Conservation (phyloP, 768 basidiomycete genomes). For the Tricholoma terreum region DNA sequence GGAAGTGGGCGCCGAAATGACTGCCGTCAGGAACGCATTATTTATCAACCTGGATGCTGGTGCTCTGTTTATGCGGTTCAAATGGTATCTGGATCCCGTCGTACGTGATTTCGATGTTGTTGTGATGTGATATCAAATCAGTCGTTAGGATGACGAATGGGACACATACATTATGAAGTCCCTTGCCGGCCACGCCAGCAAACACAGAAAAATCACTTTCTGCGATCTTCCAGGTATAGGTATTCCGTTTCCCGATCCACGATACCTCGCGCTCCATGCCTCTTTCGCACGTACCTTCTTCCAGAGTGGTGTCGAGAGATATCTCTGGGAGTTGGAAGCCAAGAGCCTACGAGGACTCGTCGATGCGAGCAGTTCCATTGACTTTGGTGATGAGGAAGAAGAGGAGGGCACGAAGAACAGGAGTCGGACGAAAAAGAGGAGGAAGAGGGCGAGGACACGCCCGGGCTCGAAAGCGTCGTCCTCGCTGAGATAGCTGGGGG, state of each 20-base stretch:
- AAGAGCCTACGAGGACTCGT: too few relatives aligned
- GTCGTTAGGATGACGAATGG: not conserved
- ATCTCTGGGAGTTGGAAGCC: too few relatives aligned
- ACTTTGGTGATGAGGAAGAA: too few relatives aligned
- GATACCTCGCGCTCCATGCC: slow-evolving; percentile 29
- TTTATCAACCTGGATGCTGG: not conserved
- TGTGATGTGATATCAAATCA: too few relatives aligned
- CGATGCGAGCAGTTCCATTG: too few relatives aligned
- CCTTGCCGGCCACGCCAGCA: too few relatives aligned
- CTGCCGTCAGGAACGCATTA: not conserved
- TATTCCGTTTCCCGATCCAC: slow-evolving; percentile 21
- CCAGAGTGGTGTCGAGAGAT: slow-evolving; percentile 28
- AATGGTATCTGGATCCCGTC: not conserved
- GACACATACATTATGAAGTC: not conserved
- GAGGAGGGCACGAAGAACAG: too few relatives aligned
- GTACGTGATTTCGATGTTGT: too few relatives aligned
- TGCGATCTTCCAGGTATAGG: slow-evolving; percentile 1
- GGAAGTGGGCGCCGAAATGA: not conserved
- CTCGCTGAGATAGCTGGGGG: too few relatives aligned
- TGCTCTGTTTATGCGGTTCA: not conserved
- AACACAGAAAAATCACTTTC: not conserved
- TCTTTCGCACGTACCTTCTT: slow-evolving; percentile 27
- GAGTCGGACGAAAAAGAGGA: too few relatives aligned
- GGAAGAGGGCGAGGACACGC: too few relatives aligned
- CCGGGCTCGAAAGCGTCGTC: too few relatives aligned